Percentiles rank a stretch among this genome's conserved stretches.
Conservation (phyloP, 768 basidiomycete species). For the Lactarius vividus region DNA sequence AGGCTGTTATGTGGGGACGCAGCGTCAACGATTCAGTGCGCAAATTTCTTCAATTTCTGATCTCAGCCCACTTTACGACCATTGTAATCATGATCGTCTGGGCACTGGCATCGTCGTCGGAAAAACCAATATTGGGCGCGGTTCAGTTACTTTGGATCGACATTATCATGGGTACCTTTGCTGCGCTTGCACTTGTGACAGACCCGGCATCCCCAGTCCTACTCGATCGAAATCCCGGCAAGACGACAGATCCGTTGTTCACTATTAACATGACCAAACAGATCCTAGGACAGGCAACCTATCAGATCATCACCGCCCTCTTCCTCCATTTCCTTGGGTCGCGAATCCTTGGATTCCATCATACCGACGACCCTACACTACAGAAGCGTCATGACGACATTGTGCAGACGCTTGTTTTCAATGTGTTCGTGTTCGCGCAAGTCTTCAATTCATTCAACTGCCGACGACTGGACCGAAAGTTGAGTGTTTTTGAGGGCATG, state of each 20-base stretch:
- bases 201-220: constrained; percentile 83
- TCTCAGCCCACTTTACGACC: constrained; percentile 92
- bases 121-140: constrained; percentile 85
- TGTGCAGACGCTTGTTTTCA: constrained; percentile 90
- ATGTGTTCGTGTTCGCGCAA: constrained; percentile 96
- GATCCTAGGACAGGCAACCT: constrained; percentile 85
- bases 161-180: constrained; percentile 98
- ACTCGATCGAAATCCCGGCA: constrained; percentile 88
- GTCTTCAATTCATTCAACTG: constrained; percentile 96
- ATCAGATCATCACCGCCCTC: constrained; percentile 80
- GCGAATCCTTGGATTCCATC: constrained; percentile 62
- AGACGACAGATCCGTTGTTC: constrained; percentile 85
- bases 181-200: constrained; percentile 94
- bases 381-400: constrained; percentile 43
- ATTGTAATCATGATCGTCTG: constrained; percentile 92
- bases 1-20: constrained; percentile 98
- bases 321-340: constrained; percentile 85
- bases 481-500: constrained; percentile 90
- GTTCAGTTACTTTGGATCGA: constrained; percentile 99
- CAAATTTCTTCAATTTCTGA: constrained; percentile 96
- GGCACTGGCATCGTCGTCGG: constrained; percentile 73
- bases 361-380: constrained; percentile 32
- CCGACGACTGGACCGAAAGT: constrained; percentile 75
- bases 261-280: constrained; percentile 95
- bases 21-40: constrained; percentile 97